Conservation (phyloP, 345 rosid genomes). For the Eucalyptus marginata region DNA sequence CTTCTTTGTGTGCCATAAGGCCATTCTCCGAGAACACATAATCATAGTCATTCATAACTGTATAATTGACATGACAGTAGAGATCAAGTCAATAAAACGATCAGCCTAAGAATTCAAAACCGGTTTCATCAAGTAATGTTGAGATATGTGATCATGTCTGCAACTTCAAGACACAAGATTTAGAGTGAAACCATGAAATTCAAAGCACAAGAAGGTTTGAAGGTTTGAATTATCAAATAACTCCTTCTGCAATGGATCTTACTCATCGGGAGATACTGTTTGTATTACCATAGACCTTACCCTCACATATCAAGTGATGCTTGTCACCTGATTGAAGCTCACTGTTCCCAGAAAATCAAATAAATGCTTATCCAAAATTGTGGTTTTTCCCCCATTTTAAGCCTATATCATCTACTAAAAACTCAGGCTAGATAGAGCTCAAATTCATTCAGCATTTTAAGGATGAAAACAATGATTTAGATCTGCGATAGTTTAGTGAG, state of each 20-base stretch:
- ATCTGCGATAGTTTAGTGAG: neutral
- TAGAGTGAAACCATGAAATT: neutral
- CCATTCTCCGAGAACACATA: slow-evolving; percentile 96
- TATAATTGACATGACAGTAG: neutral
- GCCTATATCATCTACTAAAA: neutral
- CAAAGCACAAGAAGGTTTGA: neutral
- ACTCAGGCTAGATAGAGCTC: neutral
- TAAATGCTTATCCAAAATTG: neutral
- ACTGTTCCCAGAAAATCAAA: neutral
- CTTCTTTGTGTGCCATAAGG: slow-evolving; percentile 91
- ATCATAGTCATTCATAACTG: slow-evolving; percentile 82
- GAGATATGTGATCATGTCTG: neutral
- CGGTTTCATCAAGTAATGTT: neutral
- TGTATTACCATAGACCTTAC: neutral
- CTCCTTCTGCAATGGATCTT: neutral
- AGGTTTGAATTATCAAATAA: neutral
- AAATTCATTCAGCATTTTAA: neutral
- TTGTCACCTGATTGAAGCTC: neutral
- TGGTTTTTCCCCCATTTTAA: neutral
- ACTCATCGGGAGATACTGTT: neutral
- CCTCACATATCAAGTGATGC: neutral
- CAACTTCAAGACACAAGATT: neutral
- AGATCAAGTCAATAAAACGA: neutral
- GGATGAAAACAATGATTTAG: neutral
- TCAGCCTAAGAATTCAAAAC: neutral